Conservation (phyloP, 306 rosid species). For the Ormosia semicastrata region DNA sequence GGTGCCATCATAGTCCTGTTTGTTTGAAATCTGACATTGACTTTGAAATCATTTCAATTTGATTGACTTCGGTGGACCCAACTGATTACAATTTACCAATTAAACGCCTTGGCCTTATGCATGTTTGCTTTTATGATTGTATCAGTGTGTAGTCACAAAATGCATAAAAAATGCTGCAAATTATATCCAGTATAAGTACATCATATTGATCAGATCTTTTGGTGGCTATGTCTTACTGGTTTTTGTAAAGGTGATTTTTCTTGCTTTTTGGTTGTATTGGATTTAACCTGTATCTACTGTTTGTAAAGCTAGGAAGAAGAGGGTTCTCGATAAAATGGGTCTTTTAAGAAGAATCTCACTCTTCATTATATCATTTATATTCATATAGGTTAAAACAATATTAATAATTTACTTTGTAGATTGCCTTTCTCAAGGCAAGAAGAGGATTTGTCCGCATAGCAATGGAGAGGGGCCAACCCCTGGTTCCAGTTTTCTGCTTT, state of each 20-base stretch:
- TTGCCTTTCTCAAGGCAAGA: slow-evolving; percentile 79
- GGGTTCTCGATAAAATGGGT: neutral
- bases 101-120: neutral
- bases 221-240: neutral
- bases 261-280: neutral
- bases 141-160: neutral
- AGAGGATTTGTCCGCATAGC: slow-evolving; percentile 93
- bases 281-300: neutral
- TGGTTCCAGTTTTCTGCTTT: slow-evolving; percentile 96
- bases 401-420: slow-evolving; percentile 39
- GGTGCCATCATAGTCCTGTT: neutral
- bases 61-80: neutral
- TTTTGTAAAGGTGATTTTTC: neutral
- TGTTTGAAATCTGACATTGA: slow-evolving; percentile 4
- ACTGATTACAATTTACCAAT: neutral
- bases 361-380: neutral
- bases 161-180: neutral
- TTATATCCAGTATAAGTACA: neutral
- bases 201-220: neutral
- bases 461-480: slow-evolving; percentile 68
- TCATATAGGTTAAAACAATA: slow-evolving; percentile 8
- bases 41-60: neutral
- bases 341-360: neutral
- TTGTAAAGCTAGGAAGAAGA: neutral
- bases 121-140: neutral